A percentile compares a stretch with the other conserved stretches of the same genome.
Evolutionary conservation across 805 yeast species (phyloP).

Genomic region (Zygoascus biomembranicola): DNA sequence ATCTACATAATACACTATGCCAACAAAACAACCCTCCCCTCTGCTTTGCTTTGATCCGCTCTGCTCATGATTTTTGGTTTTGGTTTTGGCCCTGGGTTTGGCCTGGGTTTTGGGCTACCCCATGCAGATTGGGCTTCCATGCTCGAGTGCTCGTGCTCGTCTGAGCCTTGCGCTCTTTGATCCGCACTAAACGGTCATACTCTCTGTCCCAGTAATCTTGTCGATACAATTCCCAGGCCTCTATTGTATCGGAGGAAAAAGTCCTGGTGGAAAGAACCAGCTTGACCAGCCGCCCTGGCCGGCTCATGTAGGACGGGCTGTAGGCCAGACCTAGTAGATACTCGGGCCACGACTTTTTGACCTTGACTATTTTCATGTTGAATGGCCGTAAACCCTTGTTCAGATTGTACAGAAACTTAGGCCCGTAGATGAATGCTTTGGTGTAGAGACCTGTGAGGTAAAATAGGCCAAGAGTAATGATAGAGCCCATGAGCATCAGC

Average conservation of each 20-base stretch:
- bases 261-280: conserved; percentile 72
- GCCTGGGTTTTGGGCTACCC: too few relatives aligned
- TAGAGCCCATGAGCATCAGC: conserved; percentile 46
- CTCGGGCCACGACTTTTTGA: conserved; percentile 22
- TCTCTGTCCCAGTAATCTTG: conserved; percentile 91
- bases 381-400: conserved; percentile 84
- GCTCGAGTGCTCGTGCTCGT: too few relatives aligned
- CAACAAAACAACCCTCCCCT: too few relatives aligned
- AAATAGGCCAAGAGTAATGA: conserved; percentile 66
- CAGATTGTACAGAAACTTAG: conserved; percentile 69
- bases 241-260: conserved; percentile 75
- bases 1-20: too few relatives aligned
- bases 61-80: too few relatives aligned
- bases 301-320: conserved; percentile 21
- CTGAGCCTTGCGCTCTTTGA: neutral
- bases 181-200: conserved; percentile 29
- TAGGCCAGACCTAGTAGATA: conserved; percentile 18
- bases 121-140: too few relatives aligned
- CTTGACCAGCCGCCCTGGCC: conserved; percentile 67
- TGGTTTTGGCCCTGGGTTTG: too few relatives aligned
- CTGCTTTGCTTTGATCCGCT: too few relatives aligned
- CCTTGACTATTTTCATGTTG: conserved; percentile 58
- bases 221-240: conserved; percentile 90
- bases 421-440: conserved; percentile 73
- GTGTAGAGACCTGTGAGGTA: conserved; percentile 85